These are phyloP conservation scores for Lasiosphaeris hirsuta DNA, from an alignment of 495 filamentous ascomycete species.

Conservation along the genomic window DNA sequence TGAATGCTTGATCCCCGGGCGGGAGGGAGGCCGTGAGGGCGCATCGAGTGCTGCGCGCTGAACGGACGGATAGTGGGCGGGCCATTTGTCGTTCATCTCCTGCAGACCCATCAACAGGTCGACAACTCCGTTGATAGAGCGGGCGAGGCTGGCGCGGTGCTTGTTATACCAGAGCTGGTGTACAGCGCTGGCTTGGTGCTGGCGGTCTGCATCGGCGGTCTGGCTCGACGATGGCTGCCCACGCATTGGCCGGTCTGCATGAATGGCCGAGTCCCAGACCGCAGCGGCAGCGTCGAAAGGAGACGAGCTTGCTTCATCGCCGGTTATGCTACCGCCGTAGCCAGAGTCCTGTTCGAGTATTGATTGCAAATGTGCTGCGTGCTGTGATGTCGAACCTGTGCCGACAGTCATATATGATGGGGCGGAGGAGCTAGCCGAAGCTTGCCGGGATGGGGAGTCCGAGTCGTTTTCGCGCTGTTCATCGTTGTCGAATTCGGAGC, in stretches of 20 bases:
- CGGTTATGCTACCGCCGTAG: constrained; percentile 73
- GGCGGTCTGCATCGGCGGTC: constrained; percentile 34
- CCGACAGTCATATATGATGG: constrained; percentile 87
- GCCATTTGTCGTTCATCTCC: constrained; percentile 87
- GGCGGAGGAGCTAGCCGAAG: constrained; percentile 27
- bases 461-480: constrained; percentile 9
- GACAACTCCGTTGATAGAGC: constrained; percentile 78
- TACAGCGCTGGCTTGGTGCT: constrained; percentile 43
- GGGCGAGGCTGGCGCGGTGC: constrained; percentile 78
- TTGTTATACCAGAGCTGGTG: constrained; percentile 71
- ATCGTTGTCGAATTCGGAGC: constrained; percentile 21
- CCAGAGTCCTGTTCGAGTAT: constrained; percentile 84
- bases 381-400: constrained; percentile 73
- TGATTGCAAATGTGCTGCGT: constrained; percentile 60
- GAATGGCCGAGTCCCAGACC: constrained; percentile 47
- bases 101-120: constrained; percentile 76
- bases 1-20: constrained; percentile 54
- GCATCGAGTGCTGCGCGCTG: constrained; percentile 54
- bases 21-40: constrained; percentile 34
- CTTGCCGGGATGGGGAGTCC: constrained; percentile 4
- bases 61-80: constrained; percentile 89
- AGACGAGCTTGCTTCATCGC: constrained; percentile 34
- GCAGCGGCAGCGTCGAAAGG: constrained; percentile 32
- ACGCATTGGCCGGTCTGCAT: constrained; percentile 60
- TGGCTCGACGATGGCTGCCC: constrained; percentile 26